These are phyloP conservation scores for Neurospora sp. DNA, from an alignment of 495 filamentous ascomycete species.

Conservation along the genomic window DNA sequence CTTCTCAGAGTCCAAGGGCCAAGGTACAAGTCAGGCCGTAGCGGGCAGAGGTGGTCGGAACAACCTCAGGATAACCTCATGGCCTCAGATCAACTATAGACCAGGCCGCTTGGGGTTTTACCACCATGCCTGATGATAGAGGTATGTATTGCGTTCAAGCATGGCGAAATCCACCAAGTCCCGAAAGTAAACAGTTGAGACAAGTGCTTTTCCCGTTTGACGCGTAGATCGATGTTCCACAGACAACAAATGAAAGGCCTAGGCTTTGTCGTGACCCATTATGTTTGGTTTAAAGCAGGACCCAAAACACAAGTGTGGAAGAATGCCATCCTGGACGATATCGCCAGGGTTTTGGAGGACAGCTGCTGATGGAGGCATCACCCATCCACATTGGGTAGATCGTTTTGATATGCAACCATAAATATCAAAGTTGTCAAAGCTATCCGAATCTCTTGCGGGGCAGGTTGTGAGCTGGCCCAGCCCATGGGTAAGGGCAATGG, in stretches of 20 bases:
- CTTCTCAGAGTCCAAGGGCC: background rate
- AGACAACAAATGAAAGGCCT: background rate
- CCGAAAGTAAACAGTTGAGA: background rate
- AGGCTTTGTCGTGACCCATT: background rate
- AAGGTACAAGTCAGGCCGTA: background rate
- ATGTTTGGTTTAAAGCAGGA: background rate
- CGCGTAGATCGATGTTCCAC: background rate
- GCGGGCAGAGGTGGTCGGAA: background rate
- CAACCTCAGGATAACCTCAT: background rate
- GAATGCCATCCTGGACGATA: background rate
- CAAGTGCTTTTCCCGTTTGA: background rate
- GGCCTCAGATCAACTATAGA: background rate
- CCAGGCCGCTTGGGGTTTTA: background rate
- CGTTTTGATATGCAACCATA: background rate
- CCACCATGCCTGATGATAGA: background rate
- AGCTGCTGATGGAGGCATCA: background rate
- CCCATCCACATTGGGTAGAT: background rate
- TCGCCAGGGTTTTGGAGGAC: background rate
- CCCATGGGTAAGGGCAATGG: background rate
- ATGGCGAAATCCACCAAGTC: background rate
- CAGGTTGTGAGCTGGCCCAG: background rate
- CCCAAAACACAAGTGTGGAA: background rate
- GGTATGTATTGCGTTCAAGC: background rate
- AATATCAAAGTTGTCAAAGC: background rate
- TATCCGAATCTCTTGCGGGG: background rate